Evolutionary conservation across 2,329 filamentous ascomycete genomes (phyloP), one percentile per base, ranked within the genome.

Genomic region (Fusarium coffeatum): DNA sequence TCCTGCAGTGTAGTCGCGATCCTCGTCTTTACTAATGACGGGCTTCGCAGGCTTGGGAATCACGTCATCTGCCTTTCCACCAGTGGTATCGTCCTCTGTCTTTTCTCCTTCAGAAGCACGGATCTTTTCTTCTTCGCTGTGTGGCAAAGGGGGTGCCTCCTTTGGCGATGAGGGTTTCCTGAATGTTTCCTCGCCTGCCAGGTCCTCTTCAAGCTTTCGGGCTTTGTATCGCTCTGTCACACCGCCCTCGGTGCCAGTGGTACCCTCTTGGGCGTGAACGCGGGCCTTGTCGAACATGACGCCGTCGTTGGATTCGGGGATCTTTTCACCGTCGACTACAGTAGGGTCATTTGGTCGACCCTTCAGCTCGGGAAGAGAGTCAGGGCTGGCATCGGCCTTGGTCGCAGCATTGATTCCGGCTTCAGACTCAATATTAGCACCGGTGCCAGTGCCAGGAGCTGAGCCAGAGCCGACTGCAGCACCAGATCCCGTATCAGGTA

Each of bases 281-380:
- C 93, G 86, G 77, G 92, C 87, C 68, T 91, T 92, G 79, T 98
- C 94, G 76, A 97, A 92, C 95, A 98, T 98, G 62, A 98, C 93
- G 42, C 94, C 93, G 77, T 97, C 89, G 72, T 90, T 90, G 65
- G 83, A 83, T 69, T 89, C 83, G 28, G 88, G 88, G 23, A 90
- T 88, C 78, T 85, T 87, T 76, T 86, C 86, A 71, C 88, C 88
- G 55, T 89, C 86, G 46, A 88, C 79, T 12, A 87, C 78, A 27
- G 84, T 86, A 49, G 83, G 82, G 63, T 89, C 86, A 37, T 78
- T 74, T 2, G 85, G 83, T n/a, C 84, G 81, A 61, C 85, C 84
- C 72, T 86, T 85, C 25, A 86, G 77, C 9, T 80, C 72, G 3
- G 85, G 82, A 18, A 84, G 75, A 27, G 81, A 78, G 55, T 79